Conservation (phyloP, 2,329 filamentous ascomycete genomes). For the Ramularia collo-cygni region DNA sequence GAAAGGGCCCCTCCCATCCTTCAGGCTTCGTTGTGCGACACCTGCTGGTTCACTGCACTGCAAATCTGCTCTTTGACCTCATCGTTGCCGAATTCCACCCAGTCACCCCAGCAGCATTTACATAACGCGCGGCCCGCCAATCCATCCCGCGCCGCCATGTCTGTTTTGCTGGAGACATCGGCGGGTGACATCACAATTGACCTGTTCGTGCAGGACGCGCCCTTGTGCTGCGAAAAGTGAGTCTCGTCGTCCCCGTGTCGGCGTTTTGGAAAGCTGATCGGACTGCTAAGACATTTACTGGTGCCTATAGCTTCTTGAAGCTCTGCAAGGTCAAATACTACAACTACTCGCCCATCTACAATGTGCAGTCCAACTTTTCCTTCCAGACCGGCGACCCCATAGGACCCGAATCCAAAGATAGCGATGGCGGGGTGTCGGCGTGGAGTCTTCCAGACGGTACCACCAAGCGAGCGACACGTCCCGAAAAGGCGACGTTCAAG, state of each 20-base stretch:
- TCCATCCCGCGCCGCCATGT: conserved; percentile 53
- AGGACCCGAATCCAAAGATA: conserved; percentile 73
- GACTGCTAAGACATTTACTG: conserved; percentile 45
- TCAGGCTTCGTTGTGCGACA: too few relatives aligned
- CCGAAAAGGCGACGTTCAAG: conserved; percentile 49
- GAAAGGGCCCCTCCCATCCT: too few relatives aligned
- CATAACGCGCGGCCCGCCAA: too few relatives aligned
- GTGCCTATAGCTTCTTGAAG: conserved; percentile 73
- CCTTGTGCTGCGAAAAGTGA: conserved; percentile 91
- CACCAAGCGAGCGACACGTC: conserved; percentile 56
- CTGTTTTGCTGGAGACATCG: conserved; percentile 87
- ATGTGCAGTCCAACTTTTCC: conserved; percentile 88
- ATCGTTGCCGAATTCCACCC: too few relatives aligned
- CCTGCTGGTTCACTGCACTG: too few relatives aligned
- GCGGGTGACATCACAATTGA: conserved; percentile 93
- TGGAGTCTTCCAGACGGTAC: conserved; percentile 71
- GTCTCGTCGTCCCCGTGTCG: conserved; percentile 32
- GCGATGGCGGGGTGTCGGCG: conserved; percentile 88
- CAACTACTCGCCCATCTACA: conserved; percentile 91
- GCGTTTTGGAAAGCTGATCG: conserved; percentile 44
- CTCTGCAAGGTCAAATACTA: conserved; percentile 99
- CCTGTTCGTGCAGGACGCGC: conserved; percentile 79
- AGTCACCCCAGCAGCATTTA: too few relatives aligned
- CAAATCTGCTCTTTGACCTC: too few relatives aligned
- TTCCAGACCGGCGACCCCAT: conserved; percentile 95